A percentile compares a stretch with the other conserved stretches of the same genome.
Conservation (phyloP, 352 stramenopile genomes). For the Thraustotheca clavata region DNA sequence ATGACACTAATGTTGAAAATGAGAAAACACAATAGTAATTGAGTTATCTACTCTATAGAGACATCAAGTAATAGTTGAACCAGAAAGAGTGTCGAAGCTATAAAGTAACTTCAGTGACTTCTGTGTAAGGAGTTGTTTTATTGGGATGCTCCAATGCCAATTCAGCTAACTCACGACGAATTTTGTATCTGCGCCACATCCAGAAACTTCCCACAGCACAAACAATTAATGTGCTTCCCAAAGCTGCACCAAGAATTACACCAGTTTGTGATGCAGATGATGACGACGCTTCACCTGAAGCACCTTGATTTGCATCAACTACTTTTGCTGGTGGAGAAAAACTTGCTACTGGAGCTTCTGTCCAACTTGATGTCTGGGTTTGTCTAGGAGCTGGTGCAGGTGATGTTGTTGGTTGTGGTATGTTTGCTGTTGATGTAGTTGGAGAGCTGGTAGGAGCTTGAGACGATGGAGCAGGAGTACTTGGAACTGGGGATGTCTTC, state of each 20-base stretch:
- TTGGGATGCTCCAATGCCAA: neutral
- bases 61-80: no score
- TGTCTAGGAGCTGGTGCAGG: neutral
- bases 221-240: neutral
- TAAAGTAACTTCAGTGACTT: neutral
- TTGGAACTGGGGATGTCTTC: no score
- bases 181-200: neutral
- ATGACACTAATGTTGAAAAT: neutral
- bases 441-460: neutral
- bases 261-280: no score
- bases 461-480: no score
- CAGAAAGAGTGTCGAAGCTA: no score
- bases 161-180: neutral
- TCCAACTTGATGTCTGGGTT: neutral
- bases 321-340: neutral
- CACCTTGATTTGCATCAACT: neutral
- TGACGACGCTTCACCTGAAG: neutral
- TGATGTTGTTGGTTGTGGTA: neutral
- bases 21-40: no score
- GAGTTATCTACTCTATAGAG: no score
- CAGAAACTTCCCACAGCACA: neutral
- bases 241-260: neutral
- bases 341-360: neutral
- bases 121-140: neutral
- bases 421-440: neutral